These are phyloP conservation scores for Penicillium carneum DNA, from an alignment of 2,329 filamentous ascomycete genomes.

Conservation along the genomic window DNA sequence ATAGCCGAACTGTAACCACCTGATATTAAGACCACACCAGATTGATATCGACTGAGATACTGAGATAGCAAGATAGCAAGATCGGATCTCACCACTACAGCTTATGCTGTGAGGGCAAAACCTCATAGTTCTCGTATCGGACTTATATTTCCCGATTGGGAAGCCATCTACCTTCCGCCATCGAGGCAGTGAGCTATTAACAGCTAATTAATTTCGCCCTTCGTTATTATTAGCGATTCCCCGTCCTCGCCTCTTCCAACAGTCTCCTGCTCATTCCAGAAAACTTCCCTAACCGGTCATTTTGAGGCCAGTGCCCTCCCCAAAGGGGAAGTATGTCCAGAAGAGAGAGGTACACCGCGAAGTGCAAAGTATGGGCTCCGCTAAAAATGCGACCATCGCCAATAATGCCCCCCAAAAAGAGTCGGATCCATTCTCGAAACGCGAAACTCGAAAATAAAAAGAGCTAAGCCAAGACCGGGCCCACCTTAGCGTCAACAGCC, in stretches of 20 bases:
- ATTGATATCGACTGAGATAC: not conserved
- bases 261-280: slow-evolving; percentile 4
- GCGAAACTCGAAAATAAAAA: slow-evolving; percentile 16
- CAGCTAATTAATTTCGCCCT: not conserved
- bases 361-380: slow-evolving; percentile 16
- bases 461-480: slow-evolving; percentile 27
- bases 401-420: slow-evolving; percentile 9
- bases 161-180: not conserved
- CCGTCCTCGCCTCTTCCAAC: not conserved
- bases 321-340: slow-evolving; percentile 8
- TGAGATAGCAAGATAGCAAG: not conserved
- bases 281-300: slow-evolving; percentile 8
- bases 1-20: not conserved
- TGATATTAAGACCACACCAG: not conserved
- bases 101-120: not conserved
- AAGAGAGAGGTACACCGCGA: slow-evolving; percentile 10
- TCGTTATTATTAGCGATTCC: not conserved
- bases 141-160: not conserved
- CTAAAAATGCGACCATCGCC: slow-evolving; percentile 14
- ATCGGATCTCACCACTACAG: not conserved
- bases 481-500: slow-evolving; percentile 29
- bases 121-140: not conserved
- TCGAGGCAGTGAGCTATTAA: not conserved
- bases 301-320: slow-evolving; percentile 17
- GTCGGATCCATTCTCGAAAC: slow-evolving; percentile 20